Evolutionary conservation across 768 basidiomycete species (phyloP).

Genomic region (Leucosporidium scottii): DNA sequence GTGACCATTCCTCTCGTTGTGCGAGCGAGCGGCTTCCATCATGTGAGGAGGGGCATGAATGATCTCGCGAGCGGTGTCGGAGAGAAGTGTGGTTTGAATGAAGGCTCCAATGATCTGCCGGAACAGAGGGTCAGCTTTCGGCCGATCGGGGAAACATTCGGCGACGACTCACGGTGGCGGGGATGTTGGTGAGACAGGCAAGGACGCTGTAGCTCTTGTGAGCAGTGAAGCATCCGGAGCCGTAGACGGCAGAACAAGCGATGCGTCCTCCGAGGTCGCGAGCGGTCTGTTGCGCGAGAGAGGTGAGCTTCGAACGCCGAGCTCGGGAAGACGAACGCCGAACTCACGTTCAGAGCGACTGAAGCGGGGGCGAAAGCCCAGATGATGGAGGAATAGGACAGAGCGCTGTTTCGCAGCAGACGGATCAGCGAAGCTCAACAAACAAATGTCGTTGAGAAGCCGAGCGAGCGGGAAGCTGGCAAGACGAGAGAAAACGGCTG

Average conservation of each 20-base stretch:
- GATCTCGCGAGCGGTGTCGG: too few species aligned
- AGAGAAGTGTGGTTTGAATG: too few species aligned
- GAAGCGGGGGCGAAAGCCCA: constrained; percentile 10
- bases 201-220: not conserved
- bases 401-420: not conserved
- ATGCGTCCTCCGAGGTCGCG: not conserved
- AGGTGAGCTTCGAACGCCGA: not conserved
- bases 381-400: constrained; percentile 26
- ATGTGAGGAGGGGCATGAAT: too few species aligned
- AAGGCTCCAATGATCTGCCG: too few species aligned
- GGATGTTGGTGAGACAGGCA: not conserved
- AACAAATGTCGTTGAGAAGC: too few species aligned
- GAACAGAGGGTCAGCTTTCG: too few species aligned
- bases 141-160: too few species aligned
- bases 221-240: not conserved
- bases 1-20: too few species aligned
- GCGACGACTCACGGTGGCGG: not conserved
- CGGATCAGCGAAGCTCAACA: too few species aligned
- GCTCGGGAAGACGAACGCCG: not conserved
- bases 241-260: not conserved
- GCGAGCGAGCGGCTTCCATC: too few species aligned
- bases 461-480: too few species aligned
- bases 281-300: not conserved
- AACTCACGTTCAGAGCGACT: constrained; percentile 29
- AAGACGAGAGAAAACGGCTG: too few species aligned